phyloP scores from a whole-genome alignment of 2,329 filamentous ascomycete species.

The Exophiala alcalophila region DNA sequence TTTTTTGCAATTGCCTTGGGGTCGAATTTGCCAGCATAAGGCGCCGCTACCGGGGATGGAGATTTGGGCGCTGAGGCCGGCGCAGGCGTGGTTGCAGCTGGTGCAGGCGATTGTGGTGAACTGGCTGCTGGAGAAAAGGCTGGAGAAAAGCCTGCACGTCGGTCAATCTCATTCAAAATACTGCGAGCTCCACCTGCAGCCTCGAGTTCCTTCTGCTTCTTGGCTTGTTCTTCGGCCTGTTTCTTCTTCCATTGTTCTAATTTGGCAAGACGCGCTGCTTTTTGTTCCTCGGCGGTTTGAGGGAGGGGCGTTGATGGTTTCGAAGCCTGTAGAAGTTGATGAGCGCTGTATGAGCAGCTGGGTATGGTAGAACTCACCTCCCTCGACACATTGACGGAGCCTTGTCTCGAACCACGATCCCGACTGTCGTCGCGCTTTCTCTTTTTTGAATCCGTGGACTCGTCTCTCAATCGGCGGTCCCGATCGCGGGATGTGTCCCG shows the following conservation, averaged over 20 bases:
- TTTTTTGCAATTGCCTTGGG: constrained; percentile 84
- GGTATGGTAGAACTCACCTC: constrained; percentile 52
- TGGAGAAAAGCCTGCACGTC: constrained; percentile 60
- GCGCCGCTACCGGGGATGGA: constrained; percentile 49
- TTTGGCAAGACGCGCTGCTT: constrained; percentile 75
- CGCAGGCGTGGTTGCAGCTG: no score
- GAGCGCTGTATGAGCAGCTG: constrained; percentile 25
- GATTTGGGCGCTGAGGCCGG: constrained; percentile 44
- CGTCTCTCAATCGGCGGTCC: constrained; percentile 62
- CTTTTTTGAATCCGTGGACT: constrained; percentile 68
- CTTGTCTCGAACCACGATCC: constrained; percentile 52
- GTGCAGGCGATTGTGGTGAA: constrained; percentile 50
- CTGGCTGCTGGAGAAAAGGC: constrained; percentile 52
- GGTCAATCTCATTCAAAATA: constrained; percentile 70
- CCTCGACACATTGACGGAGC: constrained; percentile 49
- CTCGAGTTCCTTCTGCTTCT: constrained; percentile 65
- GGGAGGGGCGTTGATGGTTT: constrained; percentile 52
- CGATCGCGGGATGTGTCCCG: constrained; percentile 71
- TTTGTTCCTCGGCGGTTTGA: constrained; percentile 67
- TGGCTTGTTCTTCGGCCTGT: constrained; percentile 69
- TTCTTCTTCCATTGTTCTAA: constrained; percentile 91
- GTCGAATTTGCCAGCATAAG: constrained; percentile 78
- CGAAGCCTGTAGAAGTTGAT: constrained; percentile 45
- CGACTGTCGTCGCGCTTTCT: constrained; percentile 65
- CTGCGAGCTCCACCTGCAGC: constrained; percentile 63